Conservation (phyloP, 1,139 yeast genomes). For the Suhomyces wounanorum region DNA sequence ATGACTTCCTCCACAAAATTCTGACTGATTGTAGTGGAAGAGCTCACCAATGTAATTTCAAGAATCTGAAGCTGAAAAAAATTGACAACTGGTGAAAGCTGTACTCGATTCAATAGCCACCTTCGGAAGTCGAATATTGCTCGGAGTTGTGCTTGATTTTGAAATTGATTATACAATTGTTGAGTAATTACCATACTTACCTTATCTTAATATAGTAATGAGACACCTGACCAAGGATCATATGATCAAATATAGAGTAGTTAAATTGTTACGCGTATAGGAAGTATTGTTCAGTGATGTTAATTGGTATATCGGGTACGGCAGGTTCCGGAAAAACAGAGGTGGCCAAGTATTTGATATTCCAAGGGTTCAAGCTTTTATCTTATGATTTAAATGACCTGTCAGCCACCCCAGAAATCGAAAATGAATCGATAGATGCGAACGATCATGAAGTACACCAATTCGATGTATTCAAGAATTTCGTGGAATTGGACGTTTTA, state of each 20-base stretch:
- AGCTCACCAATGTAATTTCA: not conserved
- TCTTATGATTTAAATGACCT: not conserved
- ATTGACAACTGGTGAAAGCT: not conserved
- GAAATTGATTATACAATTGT: not conserved
- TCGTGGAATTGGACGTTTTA: constrained; percentile 40
- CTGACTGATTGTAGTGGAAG: not conserved
- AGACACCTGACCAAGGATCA: not conserved
- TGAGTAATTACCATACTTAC: not conserved
- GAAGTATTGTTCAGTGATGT: constrained; percentile 46
- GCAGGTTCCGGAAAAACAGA: constrained; percentile 69
- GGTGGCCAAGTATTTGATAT: constrained; percentile 57
- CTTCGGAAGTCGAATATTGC: not conserved
- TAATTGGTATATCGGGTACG: constrained; percentile 77
- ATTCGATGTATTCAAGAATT: constrained; percentile 7
- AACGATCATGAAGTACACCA: not conserved
- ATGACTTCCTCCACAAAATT: not conserved
- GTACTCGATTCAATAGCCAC: not conserved
- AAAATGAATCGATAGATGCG: not conserved
- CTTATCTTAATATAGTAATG: not conserved
- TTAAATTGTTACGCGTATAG: not conserved
- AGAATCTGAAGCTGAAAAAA: not conserved
- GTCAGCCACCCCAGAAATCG: constrained; percentile 9
- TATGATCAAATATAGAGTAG: not conserved
- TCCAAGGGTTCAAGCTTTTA: constrained; percentile 54
- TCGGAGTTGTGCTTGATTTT: not conserved